Percentiles rank a stretch among this genome's conserved stretches.
Conservation (phyloP, 805 yeast species). For the Metschnikowia noctiluminum region DNA sequence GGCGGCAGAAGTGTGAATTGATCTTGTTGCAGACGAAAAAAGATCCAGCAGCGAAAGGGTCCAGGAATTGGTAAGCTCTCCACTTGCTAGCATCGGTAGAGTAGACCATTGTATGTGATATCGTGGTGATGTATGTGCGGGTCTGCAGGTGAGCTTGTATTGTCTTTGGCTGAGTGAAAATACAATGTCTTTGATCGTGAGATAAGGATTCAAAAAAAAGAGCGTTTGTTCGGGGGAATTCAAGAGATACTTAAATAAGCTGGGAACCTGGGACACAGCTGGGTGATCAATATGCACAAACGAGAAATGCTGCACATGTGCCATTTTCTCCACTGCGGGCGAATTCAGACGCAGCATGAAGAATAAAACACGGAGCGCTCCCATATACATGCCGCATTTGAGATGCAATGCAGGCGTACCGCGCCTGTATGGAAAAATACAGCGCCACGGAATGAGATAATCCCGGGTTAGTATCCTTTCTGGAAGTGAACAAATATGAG, state of each 20-base stretch:
- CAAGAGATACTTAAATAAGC: constrained; percentile 8
- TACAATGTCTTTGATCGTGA: not conserved
- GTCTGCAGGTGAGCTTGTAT: not conserved
- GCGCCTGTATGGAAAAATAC: not conserved
- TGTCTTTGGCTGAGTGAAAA: not conserved
- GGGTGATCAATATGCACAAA: constrained; percentile 8
- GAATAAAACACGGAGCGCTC: constrained; percentile 1
- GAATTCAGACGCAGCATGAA: constrained; percentile 1
- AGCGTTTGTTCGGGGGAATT: not conserved
- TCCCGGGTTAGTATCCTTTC: too few species aligned
- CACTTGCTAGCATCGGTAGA: constrained; percentile 46
- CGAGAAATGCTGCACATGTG: constrained; percentile 10
- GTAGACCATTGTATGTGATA: constrained; percentile 31
- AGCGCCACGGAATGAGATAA: not conserved
- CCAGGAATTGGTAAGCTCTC: constrained; percentile 64
- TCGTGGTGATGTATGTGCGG: not conserved
- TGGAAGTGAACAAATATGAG: not conserved
- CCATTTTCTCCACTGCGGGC: constrained; percentile 9
- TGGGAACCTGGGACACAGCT: constrained; percentile 3
- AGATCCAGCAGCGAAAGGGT: constrained; percentile 60
- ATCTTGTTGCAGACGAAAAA: constrained; percentile 51
- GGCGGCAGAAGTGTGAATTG: constrained; percentile 53
- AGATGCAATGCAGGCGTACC: not conserved
- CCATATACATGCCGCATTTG: not conserved
- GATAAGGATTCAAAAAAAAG: not conserved